Evolutionary conservation across 2,329 filamentous ascomycete species (phyloP).

Genomic region (Exophiala mesophila): DNA sequence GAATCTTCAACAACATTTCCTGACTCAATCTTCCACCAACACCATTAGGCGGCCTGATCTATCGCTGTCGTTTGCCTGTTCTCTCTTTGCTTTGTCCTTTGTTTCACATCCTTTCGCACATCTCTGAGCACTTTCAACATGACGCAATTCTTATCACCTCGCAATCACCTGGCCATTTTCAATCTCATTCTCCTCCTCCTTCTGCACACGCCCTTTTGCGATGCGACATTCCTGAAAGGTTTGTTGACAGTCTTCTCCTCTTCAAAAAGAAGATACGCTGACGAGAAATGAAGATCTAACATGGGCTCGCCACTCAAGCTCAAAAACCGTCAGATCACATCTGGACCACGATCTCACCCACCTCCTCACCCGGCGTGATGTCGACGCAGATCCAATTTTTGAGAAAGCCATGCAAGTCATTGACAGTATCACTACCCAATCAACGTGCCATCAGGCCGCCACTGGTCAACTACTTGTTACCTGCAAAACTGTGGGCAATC

Average conservation of each 20-base stretch:
- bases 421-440: slow-evolving; percentile 14
- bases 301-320: slow-evolving; percentile 12
- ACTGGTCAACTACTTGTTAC: slow-evolving; percentile 18
- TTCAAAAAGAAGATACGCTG: slow-evolving; percentile 1
- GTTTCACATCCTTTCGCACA: no score
- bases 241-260: neutral
- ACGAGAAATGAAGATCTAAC: slow-evolving; percentile 16
- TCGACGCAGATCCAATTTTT: slow-evolving; percentile 15
- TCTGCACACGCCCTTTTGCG: neutral
- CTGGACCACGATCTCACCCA: slow-evolving; percentile 17
- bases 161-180: neutral
- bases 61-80: no score
- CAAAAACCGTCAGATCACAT: slow-evolving; percentile 6
- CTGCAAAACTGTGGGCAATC: slow-evolving; percentile 17
- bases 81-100: no score
- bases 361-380: slow-evolving; percentile 14
- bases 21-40: no score
- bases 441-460: slow-evolving; percentile 21
- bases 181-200: neutral
- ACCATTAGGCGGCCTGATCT: no score
- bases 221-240: slow-evolving; percentile 12
- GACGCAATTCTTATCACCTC: neutral
- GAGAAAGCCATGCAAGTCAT: slow-evolving; percentile 21
- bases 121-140: neutral
- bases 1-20: no score